Evolutionary conservation across 331 rosid genomes (phyloP).

Genomic region (Stylosanthes scabra): DNA sequence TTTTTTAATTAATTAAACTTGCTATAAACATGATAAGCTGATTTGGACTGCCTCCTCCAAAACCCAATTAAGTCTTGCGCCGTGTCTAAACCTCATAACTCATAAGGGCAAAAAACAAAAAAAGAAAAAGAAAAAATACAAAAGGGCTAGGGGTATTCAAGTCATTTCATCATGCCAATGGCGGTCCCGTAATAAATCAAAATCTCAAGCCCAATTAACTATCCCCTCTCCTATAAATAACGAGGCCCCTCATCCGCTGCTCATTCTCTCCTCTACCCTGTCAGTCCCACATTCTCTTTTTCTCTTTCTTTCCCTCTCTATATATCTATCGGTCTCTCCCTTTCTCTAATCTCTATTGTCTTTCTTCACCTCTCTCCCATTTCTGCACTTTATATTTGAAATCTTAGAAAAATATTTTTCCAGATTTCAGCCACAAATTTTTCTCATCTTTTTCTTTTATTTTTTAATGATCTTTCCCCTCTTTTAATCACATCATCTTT

Average conservation of each 20-base stretch:
- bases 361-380: neutral
- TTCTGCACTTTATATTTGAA: neutral
- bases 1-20: too few species aligned
- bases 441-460: conserved; percentile 4
- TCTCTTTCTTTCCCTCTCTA: neutral
- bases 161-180: neutral
- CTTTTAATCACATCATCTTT: neutral
- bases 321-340: neutral
- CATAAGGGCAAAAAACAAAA: neutral
- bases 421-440: conserved; percentile 33
- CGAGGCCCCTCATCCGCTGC: neutral
- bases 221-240: conserved; percentile 44
- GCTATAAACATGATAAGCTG: neutral
- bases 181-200: conserved; percentile 25
- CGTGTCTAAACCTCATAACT: conserved; percentile 17
- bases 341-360: neutral
- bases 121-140: neutral
- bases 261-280: conserved; percentile 9
- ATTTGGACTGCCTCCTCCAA: neutral
- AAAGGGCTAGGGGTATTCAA: neutral
- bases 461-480: neutral
- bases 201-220: conserved; percentile 11
- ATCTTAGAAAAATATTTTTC: neutral
- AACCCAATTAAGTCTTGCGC: neutral
- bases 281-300: neutral